A percentile compares a stretch with the other conserved stretches of the same genome.
These are phyloP conservation scores for Phytophthora pisi DNA, from an alignment of 352 stramenopile genomes.

Conservation along the genomic window DNA sequence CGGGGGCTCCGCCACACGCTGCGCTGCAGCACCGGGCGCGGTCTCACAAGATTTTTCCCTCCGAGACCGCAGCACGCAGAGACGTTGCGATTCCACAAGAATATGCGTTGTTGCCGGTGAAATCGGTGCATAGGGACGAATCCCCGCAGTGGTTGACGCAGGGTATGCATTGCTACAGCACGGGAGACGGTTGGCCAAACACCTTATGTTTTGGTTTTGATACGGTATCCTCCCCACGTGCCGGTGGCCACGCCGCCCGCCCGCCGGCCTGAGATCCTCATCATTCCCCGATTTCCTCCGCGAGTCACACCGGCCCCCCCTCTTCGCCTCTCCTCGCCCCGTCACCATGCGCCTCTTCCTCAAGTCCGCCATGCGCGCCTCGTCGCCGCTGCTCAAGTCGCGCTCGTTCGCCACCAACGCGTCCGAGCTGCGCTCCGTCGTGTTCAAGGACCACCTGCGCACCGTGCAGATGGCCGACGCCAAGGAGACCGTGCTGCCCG, in stretches of 20 bases:
- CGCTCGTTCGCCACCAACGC: conserved; percentile 70
- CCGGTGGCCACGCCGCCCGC: conserved; percentile 1
- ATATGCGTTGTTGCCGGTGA: neutral
- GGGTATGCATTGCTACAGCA: neutral
- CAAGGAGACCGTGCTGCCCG: conserved; percentile 77
- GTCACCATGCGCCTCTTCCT: conserved; percentile 69
- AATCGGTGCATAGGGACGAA: neutral
- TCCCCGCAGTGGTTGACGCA: neutral
- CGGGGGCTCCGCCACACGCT: neutral
- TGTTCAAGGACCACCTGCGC: conserved; percentile 79
- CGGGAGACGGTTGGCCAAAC: conserved; percentile 1
- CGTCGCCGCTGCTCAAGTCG: conserved; percentile 47
- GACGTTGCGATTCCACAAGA: too few relatives aligned
- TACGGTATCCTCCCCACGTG: neutral
- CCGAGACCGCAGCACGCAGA: neutral
- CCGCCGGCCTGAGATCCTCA: conserved; percentile 1
- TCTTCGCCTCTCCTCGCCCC: neutral
- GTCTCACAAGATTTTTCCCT: conserved; percentile 21
- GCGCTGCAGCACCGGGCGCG: neutral
- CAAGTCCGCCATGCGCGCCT: conserved; percentile 53
- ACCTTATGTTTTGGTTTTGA: too few relatives aligned
- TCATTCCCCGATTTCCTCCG: conserved; percentile 41
- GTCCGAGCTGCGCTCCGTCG: conserved; percentile 63
- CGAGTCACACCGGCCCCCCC: conserved; percentile 10
- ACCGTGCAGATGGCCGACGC: conserved; percentile 80